Percentiles rank a stretch among this genome's conserved stretches.
phyloP scores from a whole-genome alignment of 768 basidiomycete species.

The Leccinum fibrillosum region DNA sequence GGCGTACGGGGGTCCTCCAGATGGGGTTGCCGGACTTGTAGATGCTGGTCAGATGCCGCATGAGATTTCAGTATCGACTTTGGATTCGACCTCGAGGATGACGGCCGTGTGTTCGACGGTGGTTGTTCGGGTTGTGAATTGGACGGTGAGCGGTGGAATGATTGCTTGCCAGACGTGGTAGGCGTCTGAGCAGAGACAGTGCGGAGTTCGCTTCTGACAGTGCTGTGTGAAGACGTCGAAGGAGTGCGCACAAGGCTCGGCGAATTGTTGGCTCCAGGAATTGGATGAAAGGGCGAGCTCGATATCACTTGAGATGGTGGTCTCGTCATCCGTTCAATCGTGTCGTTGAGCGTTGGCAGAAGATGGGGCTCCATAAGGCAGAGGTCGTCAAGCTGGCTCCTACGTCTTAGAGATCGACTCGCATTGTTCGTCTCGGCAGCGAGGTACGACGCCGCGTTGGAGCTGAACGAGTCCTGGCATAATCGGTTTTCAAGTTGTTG shows the following conservation, averaged over 20 bases:
- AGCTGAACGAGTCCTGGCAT: conserved; percentile 14
- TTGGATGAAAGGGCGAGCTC: conserved; percentile 7
- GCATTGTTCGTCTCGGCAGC: neutral
- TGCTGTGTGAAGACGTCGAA: conserved; percentile 19
- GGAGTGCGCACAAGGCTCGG: conserved; percentile 13
- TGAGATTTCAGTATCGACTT: conserved; percentile 33
- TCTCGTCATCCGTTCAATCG: conserved; percentile 71
- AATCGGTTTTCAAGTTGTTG: conserved; percentile 1
- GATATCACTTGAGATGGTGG: conserved; percentile 36
- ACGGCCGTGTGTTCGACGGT: conserved; percentile 1
- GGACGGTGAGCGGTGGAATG: conserved; percentile 7
- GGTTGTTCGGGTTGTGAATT: conserved; percentile 15
- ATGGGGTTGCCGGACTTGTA: conserved; percentile 8
- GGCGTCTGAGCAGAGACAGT: neutral
- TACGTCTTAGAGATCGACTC: conserved; percentile 19
- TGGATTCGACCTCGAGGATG: conserved; percentile 29
- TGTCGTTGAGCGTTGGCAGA: conserved; percentile 68
- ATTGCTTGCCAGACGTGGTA: conserved; percentile 2
- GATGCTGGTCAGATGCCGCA: conserved; percentile 16
- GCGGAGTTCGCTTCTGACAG: conserved; percentile 3
- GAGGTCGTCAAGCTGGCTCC: conserved; percentile 48
- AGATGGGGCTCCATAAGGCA: conserved; percentile 63
- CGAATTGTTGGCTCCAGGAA: neutral
- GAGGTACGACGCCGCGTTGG: conserved; percentile 12
- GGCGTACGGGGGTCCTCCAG: conserved; percentile 6